Base-by-base conservation (phyloP, 352 stramenopile species). In the Globisporangium rhizosaccharum region DNA sequence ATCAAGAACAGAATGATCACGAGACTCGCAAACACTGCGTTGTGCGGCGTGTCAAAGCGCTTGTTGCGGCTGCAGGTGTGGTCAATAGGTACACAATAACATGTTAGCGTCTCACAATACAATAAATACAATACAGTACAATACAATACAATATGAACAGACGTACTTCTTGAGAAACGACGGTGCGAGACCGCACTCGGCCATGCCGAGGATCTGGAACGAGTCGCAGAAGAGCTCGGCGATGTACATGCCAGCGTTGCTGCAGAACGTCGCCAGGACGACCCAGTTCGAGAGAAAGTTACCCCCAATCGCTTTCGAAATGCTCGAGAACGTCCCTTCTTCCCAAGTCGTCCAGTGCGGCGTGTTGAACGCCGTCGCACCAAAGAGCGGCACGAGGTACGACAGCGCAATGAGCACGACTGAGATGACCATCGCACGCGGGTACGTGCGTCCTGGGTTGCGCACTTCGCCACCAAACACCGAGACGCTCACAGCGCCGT, bases 201-300 rank as follows among this genome's bases (percentile, higher is more conserved):
- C 75, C 80, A 89, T 86, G 28, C 73, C 76, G 30, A 75, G 66
- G 25, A 98, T 64, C 69, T 97, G 88, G 60, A 91, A 97, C 33
- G 90, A 83, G 73, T 98, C 94, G 8, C 75, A 79, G n/a, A 85
- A 95, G 51, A 98, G 88, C 70, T 98, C 92, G 7, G 90, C 85
- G 67, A 96, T 84, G 69, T 97, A 98, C 63, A 97, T 79, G 20
- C 87, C 93, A 37, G 97, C 74, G 63, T 97, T 97, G 51, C 76
- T 90, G 45, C 92, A 82, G 49, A 91, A 88, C 2, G 90, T 86
- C 20, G 90, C 83, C 41, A 97, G 68, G 18, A 97, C 76, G 44
- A 96, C 83, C 87, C 92, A 98, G 5, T 71, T 81, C 49, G 80
- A 84, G 3, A 98, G 74, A 75, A 88, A 97, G 10, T 72, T 64